Base-by-base conservation (phyloP, 371 early-diverging fungal species). In the Mortierella sp. region DNA sequence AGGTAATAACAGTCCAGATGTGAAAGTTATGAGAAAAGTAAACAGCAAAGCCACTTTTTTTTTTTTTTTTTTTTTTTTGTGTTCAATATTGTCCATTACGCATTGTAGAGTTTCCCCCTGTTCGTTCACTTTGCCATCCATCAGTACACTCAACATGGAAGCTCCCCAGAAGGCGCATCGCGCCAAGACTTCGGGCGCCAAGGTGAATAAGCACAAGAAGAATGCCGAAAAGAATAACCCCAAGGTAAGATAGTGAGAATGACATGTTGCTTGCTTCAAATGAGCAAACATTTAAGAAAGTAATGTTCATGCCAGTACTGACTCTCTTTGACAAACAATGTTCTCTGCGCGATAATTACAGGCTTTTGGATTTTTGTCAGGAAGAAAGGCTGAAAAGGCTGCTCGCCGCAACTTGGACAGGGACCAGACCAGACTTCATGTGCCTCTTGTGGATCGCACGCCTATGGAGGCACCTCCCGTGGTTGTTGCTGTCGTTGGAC, bases 401-500 rank as follows among this genome's bases (percentile, higher is more conserved):
- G 94, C 90, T 24, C 90, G 95, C 68, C 90, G 99, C 68, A 97
- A 96, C 79, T 78, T 91, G 72, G 98, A 98, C 83, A 85, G 92
- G 69, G 92, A 92, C 64, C 94, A 99, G 87, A 96, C 95, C 74
- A 95, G 93, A 75, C 92, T 97, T 60, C 99, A 99, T 86, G 96
- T 99, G 3, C 98, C 99, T 14, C 84, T 96, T 70, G 96, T 97
- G 47, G 98, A 99, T 88, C 93, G 97, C 75, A 96, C 97, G 30
- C 97, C 98, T 0, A 78, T 92, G 65, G 96, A 94, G 63, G 90
- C 97, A 45, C 96, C 98, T 37, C 99, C 99, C 24, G 89, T 96
- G 12, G 90, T 98, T 3, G 91, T 97, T 58, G 97, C 98, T 12
- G 97, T 99, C 5, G 97, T 97, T 66, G 99, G 99, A 18, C 99